A percentile compares a stretch with the other conserved stretches of the same genome.
Conservation (phyloP, 495 filamentous ascomycete genomes). For the Aspergillus conjunctus region DNA sequence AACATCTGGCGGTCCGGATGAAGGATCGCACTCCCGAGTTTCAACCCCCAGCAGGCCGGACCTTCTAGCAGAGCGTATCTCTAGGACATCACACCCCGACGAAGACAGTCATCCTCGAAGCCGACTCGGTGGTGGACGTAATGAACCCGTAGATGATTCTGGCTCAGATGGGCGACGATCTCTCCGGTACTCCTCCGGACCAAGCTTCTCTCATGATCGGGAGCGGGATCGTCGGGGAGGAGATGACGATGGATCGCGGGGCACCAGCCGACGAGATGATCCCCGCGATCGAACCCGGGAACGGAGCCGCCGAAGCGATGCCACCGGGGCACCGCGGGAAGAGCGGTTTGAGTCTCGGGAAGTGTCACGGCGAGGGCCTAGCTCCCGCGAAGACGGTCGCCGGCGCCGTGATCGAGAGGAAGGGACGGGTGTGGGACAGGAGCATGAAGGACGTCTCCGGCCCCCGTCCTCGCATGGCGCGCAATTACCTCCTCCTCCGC, state of each 20-base stretch:
- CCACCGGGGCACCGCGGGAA: conserved; percentile 35
- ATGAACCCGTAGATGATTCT: conserved; percentile 39
- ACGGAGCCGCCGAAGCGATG: conserved; percentile 43
- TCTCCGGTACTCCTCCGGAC: conserved; percentile 24
- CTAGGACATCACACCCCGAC: conserved; percentile 18
- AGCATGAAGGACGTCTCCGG: conserved; percentile 45
- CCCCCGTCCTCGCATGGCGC: conserved; percentile 43
- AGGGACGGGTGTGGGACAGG: conserved; percentile 27
- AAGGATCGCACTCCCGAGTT: conserved; percentile 24
- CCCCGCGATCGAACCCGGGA: conserved; percentile 40
- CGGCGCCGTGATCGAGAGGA: conserved; percentile 46
- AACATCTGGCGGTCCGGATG: conserved; percentile 30
- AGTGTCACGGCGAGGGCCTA: conserved; percentile 36
- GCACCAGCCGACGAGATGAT: conserved; percentile 41
- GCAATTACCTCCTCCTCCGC: conserved; percentile 38
- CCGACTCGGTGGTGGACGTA: conserved; percentile 28
- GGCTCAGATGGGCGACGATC: conserved; percentile 34
- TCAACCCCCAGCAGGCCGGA: conserved; percentile 28
- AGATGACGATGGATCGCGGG: conserved; percentile 32
- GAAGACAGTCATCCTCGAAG: conserved; percentile 27
- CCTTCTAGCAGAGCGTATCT: conserved; percentile 22
- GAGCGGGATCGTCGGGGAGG: conserved; percentile 37
- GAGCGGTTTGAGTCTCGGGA: conserved; percentile 44
- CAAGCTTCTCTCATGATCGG: conserved; percentile 29
- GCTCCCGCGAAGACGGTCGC: conserved; percentile 44